These are phyloP conservation scores for Rhizopus stolonifer DNA, from an alignment of 371 early-diverging fungal genomes.

Conservation along the genomic window DNA sequence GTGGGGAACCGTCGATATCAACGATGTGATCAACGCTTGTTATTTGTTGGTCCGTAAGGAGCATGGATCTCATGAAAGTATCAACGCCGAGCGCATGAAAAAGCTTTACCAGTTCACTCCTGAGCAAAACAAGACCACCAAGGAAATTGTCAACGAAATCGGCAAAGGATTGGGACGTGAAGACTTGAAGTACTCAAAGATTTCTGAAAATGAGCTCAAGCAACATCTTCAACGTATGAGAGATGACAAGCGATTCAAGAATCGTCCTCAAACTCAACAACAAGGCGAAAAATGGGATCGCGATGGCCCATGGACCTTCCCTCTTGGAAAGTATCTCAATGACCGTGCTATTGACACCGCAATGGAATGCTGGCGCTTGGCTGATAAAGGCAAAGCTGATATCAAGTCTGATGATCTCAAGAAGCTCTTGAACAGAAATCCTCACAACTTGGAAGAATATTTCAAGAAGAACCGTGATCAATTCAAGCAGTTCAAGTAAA, in stretches of 20 bases:
- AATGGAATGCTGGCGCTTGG: slow-evolving; percentile 32
- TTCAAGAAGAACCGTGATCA: slow-evolving; percentile 39
- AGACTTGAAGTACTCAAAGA: slow-evolving; percentile 23
- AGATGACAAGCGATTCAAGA: slow-evolving; percentile 27
- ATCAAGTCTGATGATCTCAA: slow-evolving; percentile 27
- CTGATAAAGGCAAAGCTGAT: slow-evolving; percentile 25
- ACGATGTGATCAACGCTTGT: slow-evolving; percentile 35
- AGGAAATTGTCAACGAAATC: slow-evolving; percentile 31
- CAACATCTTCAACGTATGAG: slow-evolving; percentile 30
- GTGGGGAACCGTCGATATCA: slow-evolving; percentile 34
- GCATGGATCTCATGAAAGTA: neutral
- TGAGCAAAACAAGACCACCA: slow-evolving; percentile 2
- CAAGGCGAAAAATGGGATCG: slow-evolving; percentile 10
- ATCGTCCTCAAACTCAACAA: slow-evolving; percentile 18
- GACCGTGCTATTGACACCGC: slow-evolving; percentile 24
- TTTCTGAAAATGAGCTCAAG: slow-evolving; percentile 16
- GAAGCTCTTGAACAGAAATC: slow-evolving; percentile 28
- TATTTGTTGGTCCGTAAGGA: slow-evolving; percentile 21
- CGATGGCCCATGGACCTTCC: slow-evolving; percentile 28
- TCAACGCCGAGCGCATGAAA: slow-evolving; percentile 13
- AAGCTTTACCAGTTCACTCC: slow-evolving; percentile 30
- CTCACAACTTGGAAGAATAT: slow-evolving; percentile 29
- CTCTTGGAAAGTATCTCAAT: slow-evolving; percentile 35
- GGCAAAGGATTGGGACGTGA: slow-evolving; percentile 23
- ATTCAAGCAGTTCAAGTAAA: slow-evolving; percentile 37